Conservation (phyloP, 2,329 filamentous ascomycete genomes). For the Amphichorda felina region DNA sequence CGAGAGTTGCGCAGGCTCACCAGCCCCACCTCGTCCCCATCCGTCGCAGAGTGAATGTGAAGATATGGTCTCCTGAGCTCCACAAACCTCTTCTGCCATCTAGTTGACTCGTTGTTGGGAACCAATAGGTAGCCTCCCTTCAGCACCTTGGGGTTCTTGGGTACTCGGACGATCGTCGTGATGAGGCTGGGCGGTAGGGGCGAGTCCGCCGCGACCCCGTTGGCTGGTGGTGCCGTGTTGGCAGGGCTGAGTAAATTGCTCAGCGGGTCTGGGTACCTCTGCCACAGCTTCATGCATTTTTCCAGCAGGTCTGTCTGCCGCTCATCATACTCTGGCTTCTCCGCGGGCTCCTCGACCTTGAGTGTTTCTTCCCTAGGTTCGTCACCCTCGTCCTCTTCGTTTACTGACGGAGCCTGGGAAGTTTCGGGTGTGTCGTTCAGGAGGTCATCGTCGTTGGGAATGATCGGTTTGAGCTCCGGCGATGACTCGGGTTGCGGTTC, state of each 20-base stretch:
- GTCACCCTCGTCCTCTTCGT: conserved; percentile 13
- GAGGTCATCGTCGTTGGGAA: conserved; percentile 43
- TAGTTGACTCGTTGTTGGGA: conserved; percentile 67
- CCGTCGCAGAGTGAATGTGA: conserved; percentile 73
- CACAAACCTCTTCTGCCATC: conserved; percentile 87
- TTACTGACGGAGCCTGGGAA: conserved; percentile 28
- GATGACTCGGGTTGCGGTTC: conserved; percentile 22
- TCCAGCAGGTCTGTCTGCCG: conserved; percentile 33
- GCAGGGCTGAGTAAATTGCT: conserved; percentile 41
- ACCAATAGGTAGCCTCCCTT: conserved; percentile 84
- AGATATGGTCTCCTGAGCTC: conserved; percentile 87
- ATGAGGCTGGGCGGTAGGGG: conserved; percentile 51
- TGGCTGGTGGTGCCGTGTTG: conserved; percentile 57
- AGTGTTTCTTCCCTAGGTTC: conserved; percentile 11
- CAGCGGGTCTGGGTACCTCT: conserved; percentile 43
- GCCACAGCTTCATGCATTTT: conserved; percentile 55
- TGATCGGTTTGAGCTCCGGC: conserved; percentile 24
- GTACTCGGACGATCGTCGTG: conserved; percentile 63
- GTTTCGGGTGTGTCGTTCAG: conserved; percentile 44
- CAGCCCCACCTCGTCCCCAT: conserved; percentile 82
- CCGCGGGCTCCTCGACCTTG: conserved; percentile 8
- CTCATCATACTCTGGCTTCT: conserved; percentile 31
- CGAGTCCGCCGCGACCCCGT: conserved; percentile 40
- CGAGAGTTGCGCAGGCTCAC: conserved; percentile 81
- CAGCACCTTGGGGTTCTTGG: conserved; percentile 69